These are phyloP conservation scores for Teratosphaeria viscida DNA, from an alignment of 2,329 filamentous ascomycete genomes.

Conservation along the genomic window DNA sequence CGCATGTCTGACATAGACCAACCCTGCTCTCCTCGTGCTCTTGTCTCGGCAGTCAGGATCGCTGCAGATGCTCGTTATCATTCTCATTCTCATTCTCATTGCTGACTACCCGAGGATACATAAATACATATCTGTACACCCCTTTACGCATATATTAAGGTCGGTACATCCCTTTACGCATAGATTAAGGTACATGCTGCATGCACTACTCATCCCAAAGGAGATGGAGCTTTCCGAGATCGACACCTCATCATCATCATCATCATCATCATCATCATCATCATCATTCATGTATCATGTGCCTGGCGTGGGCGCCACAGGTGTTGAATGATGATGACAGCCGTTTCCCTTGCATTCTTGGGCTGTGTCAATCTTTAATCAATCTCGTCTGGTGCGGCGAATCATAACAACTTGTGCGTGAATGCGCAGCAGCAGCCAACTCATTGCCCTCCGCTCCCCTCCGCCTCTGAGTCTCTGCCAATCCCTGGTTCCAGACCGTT, in stretches of 20 bases:
- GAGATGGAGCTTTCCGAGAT: not conserved
- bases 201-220: not conserved
- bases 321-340: not conserved
- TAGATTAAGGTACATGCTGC: not conserved
- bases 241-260: not conserved
- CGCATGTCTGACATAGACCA: not conserved
- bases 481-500: not conserved
- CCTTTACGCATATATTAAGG: too few relatives aligned
- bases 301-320: not conserved
- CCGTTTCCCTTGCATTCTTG: too few relatives aligned
- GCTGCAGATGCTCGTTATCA: not conserved
- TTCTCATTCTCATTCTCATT: not conserved
- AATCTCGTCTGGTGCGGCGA: not conserved
- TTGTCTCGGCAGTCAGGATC: not conserved
- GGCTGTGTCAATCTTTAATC: too few relatives aligned
- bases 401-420: not conserved
- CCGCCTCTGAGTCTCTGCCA: not conserved
- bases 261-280: too few relatives aligned
- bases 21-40: not conserved
- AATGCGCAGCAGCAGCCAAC: not conserved
- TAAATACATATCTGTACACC: too few relatives aligned
- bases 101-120: not conserved
- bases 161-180: too few relatives aligned
- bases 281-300: not conserved
- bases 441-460: not conserved